Evolutionary conservation across 1,139 yeast genomes (phyloP), one percentile per base, ranked within the genome.

Genomic region (Geotrichum citri-aurantii): DNA sequence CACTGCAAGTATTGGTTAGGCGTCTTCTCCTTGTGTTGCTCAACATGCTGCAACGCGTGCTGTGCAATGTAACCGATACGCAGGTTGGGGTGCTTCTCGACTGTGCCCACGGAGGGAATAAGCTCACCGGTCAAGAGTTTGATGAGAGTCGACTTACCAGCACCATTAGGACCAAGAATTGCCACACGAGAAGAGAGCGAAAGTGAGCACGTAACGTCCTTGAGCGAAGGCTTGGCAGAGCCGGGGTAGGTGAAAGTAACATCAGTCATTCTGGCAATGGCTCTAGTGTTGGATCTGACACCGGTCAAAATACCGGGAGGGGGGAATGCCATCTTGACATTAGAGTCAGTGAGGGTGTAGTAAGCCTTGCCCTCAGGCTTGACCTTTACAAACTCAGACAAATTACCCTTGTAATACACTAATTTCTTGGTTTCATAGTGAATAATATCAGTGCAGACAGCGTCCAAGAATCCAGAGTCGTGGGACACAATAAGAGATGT

Each of bases 61-160:
- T 93, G 99, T 24, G 98, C 98, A 79, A 93, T 93, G 77, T 93
- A 93, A 63, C 98, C 99, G 69, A 93, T 90, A 80, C 99, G 92
- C 77, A 93, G 81, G 75, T 93, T 93, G 64, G 98, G 98, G 77
- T 93, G 99, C 76, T 93, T 93, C 77, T 93, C 98, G 61, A 93
- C 97, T 64, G 83, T 85, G 69, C 99, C 99, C 64, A 77, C 81
- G 65, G 83, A 81, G 31, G 99, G 97, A 58, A 88, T 81, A 63
- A 90, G 79, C 75, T 93, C 99, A 64, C 89, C 99, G 12, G 98
- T 93, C 68, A 93, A 80, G 58, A 92, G 79, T 75, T 93, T 93
- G 75, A 93, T 93, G 69, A 93, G 80, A 21, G 99, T 93, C 7
- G 97, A 90, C 74, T 93, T 93, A 78, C 99, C 99, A 59, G 99